Evolutionary conservation across 75 land plant species (phyloP).

Genomic region (Isoetes taiwanensis): DNA sequence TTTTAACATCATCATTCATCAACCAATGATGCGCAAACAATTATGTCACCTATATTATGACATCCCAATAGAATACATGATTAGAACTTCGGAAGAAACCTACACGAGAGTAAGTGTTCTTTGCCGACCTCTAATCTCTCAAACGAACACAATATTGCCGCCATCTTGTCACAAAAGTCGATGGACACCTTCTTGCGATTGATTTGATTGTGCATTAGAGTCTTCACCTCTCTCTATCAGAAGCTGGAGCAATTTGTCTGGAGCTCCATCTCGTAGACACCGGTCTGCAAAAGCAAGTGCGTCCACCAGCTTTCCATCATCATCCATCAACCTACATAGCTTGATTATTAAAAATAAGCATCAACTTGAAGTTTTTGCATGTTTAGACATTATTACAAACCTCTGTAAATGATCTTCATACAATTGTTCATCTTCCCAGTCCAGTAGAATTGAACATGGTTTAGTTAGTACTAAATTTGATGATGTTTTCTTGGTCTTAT

Average conservation of each 20-base stretch:
- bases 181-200: no score
- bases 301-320: slow-evolving; percentile 85
- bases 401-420: slow-evolving; percentile 86
- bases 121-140: no score
- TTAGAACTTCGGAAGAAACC: no score
- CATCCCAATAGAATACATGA: no score
- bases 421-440: slow-evolving; percentile 89
- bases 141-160: no score
- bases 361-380: no score
- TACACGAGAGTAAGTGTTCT: no score
- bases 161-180: no score
- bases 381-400: slow-evolving; percentile 27
- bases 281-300: slow-evolving; percentile 97
- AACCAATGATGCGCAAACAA: no score
- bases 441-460: slow-evolving; percentile 46
- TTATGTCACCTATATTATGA: no score
- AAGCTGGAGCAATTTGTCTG: slow-evolving; percentile 63
- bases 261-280: slow-evolving; percentile 80
- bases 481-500: not conserved
- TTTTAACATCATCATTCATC: no score
- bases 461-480: slow-evolving; percentile 14
- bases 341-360: no score
- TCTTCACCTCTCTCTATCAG: slow-evolving; percentile 52
- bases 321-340: slow-evolving; percentile 66
- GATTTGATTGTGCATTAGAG: slow-evolving; percentile 22